phyloP scores from a whole-genome alignment of 2,329 filamentous ascomycete species.

The Paraphoma sp. region DNA sequence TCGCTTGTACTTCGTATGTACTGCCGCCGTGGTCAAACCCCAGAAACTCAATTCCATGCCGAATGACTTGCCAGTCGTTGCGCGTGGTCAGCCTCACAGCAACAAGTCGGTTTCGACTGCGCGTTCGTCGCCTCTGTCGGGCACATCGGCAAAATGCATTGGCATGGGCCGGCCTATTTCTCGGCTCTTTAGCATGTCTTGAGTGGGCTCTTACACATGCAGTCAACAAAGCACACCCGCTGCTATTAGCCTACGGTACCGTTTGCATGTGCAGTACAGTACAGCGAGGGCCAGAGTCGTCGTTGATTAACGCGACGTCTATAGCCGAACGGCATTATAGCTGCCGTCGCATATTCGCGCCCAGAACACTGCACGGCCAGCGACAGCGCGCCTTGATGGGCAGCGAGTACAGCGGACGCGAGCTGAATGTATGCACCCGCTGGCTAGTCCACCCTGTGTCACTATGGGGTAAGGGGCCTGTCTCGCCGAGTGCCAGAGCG shows the following conservation, averaged over 20 bases:
- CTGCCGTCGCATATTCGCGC: background rate
- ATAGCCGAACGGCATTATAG: background rate
- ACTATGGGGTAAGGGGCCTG: conserved; percentile 14
- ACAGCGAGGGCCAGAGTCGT: background rate
- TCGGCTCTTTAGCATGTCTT: conserved; percentile 38
- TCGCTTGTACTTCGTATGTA: background rate
- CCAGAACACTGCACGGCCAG: background rate
- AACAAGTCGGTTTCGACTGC: conserved; percentile 9
- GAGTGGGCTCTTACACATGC: conserved; percentile 29
- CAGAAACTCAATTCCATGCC: background rate
- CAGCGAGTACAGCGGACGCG: background rate
- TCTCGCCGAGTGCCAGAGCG: conserved; percentile 22
- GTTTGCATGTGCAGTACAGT: background rate
- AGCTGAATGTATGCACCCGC: conserved; percentile 1
- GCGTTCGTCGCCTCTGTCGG: conserved; percentile 15
- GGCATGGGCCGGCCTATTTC: conserved; percentile 20
- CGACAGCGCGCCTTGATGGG: background rate
- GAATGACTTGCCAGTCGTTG: background rate
- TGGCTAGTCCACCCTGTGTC: conserved; percentile 1
- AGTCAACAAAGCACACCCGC: conserved; percentile 21
- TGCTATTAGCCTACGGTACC: conserved; percentile 22
- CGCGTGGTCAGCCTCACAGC: background rate
- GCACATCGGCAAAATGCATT: conserved; percentile 36
- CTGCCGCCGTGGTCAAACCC: background rate
- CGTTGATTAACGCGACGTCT: background rate